Evolutionary conservation across 345 rosid species (phyloP), one percentile per base, ranked within the genome.

Genomic region (Lepidium aucheri): DNA sequence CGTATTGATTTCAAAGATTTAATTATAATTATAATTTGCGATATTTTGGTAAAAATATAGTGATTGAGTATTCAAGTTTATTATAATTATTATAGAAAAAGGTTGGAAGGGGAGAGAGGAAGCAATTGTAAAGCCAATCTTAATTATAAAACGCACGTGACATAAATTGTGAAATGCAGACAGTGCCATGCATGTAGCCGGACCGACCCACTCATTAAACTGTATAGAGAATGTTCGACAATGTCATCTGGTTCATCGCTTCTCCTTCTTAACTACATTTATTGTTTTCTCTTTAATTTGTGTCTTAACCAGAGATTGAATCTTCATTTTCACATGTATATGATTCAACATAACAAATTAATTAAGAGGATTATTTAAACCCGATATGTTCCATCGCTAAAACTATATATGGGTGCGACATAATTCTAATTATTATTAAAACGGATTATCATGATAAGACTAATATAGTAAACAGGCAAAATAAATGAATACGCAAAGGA

Each of bases 121-220:
- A 60, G 60, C 26, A 40, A 14, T 36, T 44, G 3, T 35, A 53
- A 14, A 35, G 51, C 28, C 34, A 24, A 56, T 9, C 14, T 41
- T 56, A n/a, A n/a, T n/a, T n/a, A 20, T 35, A 39, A 38, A 54
- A 54, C 59, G 40, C 70, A 72, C 70, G 70, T 72, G 65, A 56
- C 43, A 18, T 26, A 53, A 60, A 43, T 45, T 41, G 57, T 16
- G 35, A 53, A 44, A 53, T 61, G 46, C 39, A 61, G 68, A 61
- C 52, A 55, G 13, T 6, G 50, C 57, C 57, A 56, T 72, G 70
- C 70, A 72, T 47, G 70, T 39, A 47, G 30, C 76, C 76, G 53
- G 53, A 64, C 70, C 26, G 69, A 71, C 69, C 57, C 50, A 44
- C 53, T 70, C 44, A 47, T 70, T 61, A 53, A 70, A 49, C 68